Evolutionary conservation across 1,284 basidiomycete species (phyloP).

Genomic region (Hymenochaete sp.): DNA sequence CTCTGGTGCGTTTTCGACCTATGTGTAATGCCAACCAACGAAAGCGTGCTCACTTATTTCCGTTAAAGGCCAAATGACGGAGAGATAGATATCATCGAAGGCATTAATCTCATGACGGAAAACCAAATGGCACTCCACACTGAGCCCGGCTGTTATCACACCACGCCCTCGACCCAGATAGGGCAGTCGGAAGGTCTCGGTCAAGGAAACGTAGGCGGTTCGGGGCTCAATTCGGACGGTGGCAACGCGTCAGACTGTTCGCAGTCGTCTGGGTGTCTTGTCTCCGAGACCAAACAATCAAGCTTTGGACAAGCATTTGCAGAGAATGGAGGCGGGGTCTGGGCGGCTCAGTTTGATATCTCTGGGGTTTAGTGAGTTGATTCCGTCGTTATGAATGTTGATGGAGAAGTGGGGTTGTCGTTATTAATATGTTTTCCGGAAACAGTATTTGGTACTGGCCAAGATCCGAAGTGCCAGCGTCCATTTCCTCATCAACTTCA

Average conservation of each 20-base stretch:
- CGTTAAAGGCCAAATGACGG: slow-evolving; percentile 47
- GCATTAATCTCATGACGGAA: slow-evolving; percentile 36
- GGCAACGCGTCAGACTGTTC: slow-evolving; percentile 37
- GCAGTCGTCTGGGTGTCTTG: slow-evolving; percentile 50
- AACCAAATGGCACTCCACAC: slow-evolving; percentile 63
- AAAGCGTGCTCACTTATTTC: too few species aligned
- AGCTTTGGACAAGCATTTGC: slow-evolving; percentile 56
- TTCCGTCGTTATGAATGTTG: slow-evolving; percentile 21
- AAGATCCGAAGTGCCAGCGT: slow-evolving; percentile 29
- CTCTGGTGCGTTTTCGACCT: too few species aligned
- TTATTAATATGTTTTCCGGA: too few species aligned
- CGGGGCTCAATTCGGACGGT: slow-evolving; percentile 10
- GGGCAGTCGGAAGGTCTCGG: slow-evolving; percentile 29
- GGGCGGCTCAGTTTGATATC: slow-evolving; percentile 58
- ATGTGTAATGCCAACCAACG: too few species aligned
- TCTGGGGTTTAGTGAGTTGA: slow-evolving; percentile 49
- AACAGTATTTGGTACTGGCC: slow-evolving; percentile 77
- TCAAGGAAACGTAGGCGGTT: slow-evolving; percentile 19
- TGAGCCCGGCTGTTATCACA: slow-evolving; percentile 29
- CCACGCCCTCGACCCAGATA: slow-evolving; percentile 29
- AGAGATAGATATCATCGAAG: slow-evolving; percentile 54
- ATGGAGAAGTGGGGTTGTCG: neutral
- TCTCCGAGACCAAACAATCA: slow-evolving; percentile 46
- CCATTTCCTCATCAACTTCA: slow-evolving; percentile 30
- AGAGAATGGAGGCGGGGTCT: slow-evolving; percentile 63